Base-by-base conservation (phyloP, 768 basidiomycete species). In the Clavulina sp. region DNA sequence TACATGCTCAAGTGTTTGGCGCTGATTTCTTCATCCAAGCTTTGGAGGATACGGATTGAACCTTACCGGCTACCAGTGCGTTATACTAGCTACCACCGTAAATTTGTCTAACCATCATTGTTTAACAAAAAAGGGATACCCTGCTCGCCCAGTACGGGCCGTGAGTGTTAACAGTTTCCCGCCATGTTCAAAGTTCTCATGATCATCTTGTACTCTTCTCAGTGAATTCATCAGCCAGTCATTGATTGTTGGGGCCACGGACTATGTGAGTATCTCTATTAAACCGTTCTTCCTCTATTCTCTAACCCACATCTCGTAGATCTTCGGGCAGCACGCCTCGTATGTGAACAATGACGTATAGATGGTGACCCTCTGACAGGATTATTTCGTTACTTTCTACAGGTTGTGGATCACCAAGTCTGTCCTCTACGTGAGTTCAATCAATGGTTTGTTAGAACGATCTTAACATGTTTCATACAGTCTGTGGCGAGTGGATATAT, bases 241-340 rank as follows among this genome's bases (percentile, higher is more conserved):
- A 23, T 44, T 47, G n/a, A 57, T 57, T 41, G 30, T 33, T 9
- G 56, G 56, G 2, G 56, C 55, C 21, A 48, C 49, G 5, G 56
- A 57, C 31, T 57, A 52, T 49, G 52, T 57, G 31, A 49, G 54
- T 48, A 50, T 48, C 13, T 7, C 24, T 2, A 32, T 5, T 21
- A 16, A 4, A 1, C 34, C 23, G 36, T 18, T 4, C 18, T 16
- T 19, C 19, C 23, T 19, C 16, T 47, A 16, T n/a, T 49, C 18
- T 13, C 18, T 9, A 49, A 13, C 9, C 13, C 32, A 7, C 23
- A 13, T 9, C 32, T 18, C 4, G 18, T 33, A 53, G 53, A 34
- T 54, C 19, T n/a, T 26, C 23, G 43, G 16, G 13, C 43, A 26
- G 23, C 9, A 23, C 9, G 24, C 18, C 9, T 7, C 9, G 9